Percentiles rank a stretch among this genome's conserved stretches.
Evolutionary conservation across 805 yeast genomes (phyloP).

Genomic region (Kazachstania kunashirensis): DNA sequence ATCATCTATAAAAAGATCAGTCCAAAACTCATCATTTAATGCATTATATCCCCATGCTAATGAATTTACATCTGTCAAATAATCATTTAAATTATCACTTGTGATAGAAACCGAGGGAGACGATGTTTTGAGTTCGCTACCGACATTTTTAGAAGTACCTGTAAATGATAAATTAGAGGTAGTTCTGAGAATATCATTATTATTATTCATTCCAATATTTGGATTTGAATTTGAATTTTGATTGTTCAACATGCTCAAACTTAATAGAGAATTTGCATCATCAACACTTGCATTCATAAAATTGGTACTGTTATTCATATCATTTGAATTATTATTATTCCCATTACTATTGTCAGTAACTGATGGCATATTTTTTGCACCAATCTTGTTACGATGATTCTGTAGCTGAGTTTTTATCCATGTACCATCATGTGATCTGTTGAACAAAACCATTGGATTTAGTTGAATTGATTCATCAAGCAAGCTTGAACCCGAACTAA

Average conservation of each 20-base stretch:
- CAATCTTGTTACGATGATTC: too few species aligned
- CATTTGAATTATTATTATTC: too few species aligned
- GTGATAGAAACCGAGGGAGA: constrained; percentile 32
- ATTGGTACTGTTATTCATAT: too few species aligned
- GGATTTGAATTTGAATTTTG: too few species aligned
- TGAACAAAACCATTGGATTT: constrained; percentile 3
- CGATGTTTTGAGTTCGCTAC: constrained; percentile 8
- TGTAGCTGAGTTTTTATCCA: too few species aligned
- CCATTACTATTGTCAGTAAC: too few species aligned
- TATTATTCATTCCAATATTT: too few species aligned
- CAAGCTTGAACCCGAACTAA: not conserved
- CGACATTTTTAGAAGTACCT: not conserved
- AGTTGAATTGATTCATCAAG: constrained; percentile 1
- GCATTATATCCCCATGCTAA: constrained; percentile 43
- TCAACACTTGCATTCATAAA: too few species aligned
- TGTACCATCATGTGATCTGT: constrained; percentile 1
- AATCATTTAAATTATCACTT: constrained; percentile 24
- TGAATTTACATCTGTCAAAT: constrained; percentile 30
- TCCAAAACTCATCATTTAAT: constrained; percentile 65
- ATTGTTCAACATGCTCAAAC: too few species aligned
- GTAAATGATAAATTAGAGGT: not conserved
- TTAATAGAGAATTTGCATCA: too few species aligned
- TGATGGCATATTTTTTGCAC: too few species aligned
- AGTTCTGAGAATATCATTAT: not conserved
- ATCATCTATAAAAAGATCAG: constrained; percentile 32